Evolutionary conservation across 352 stramenopile species (phyloP), one percentile per base, ranked within the genome.

Genomic region (Globisporangium canariense): DNA sequence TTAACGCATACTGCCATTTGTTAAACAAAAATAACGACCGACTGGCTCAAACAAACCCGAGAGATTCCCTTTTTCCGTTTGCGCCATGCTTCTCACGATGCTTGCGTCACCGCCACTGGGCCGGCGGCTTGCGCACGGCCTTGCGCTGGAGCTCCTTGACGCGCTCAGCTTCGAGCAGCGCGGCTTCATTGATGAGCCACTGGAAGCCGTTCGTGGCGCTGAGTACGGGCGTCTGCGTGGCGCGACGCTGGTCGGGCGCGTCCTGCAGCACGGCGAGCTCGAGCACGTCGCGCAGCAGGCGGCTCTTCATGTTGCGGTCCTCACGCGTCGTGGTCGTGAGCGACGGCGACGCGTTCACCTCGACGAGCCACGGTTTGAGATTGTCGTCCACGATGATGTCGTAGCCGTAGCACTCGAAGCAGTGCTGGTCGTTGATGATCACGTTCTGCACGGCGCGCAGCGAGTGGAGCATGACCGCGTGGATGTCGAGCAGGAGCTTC

Each of bases 361-460:
- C 93, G 11, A 97, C 81, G 22, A 98, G 79, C 93, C 93, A 98
- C 13, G 92, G 89, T 74, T 97, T 97, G 43, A 98, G 83, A 11
- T 86, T 78, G 45, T 88, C 82, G 76, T 98, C 93, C 47, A 98
- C 76, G 57, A 98, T 96, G 53, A 98, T 92, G 72, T 98, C 93
- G 75, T 98, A 98, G 60, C 93, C 93, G 67, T 98, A 98, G 66
- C 91, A 96, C 70, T 98, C 93, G 67, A 98, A 98, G 82, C 94
- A 97, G 69, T 98, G 90, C 53, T 79, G 59, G 75, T 98, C 91
- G 70, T 97, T 97, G 62, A 97, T 98, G 69, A 98, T 96, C 49
- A 97, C 85, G 49, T 90, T 73, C 75, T 98, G 90, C 11, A 98
- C 94, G 20, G 91, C 88, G 52, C 68, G 76, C 13, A 97, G 68